A percentile compares a stretch with the other conserved stretches of the same genome.
These are phyloP conservation scores for Pyrenophora teres DNA, from an alignment of 2,329 filamentous ascomycete genomes.

Conservation along the genomic window DNA sequence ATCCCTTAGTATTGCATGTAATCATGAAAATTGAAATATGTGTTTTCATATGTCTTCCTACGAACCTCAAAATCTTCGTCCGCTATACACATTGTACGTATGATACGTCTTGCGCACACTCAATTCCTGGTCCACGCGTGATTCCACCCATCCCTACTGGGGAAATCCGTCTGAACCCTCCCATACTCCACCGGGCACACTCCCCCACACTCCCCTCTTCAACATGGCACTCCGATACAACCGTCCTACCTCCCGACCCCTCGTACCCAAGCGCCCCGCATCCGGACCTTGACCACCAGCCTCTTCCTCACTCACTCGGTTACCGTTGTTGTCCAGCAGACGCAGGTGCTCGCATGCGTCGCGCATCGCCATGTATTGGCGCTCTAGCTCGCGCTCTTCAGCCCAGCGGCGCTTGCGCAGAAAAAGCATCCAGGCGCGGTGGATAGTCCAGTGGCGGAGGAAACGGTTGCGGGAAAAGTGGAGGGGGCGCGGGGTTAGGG, in stretches of 20 bases:
- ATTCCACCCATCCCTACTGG: conserved; percentile 82
- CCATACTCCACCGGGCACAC: conserved; percentile 94
- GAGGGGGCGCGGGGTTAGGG: conserved; percentile 73
- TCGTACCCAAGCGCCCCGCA: conserved; percentile 29
- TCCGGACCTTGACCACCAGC: conserved; percentile 60
- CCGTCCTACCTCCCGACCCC: conserved; percentile 64
- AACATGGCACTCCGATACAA: conserved; percentile 87
- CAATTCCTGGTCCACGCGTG: conserved; percentile 77
- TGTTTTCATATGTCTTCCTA: not conserved
- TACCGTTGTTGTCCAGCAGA: conserved; percentile 53
- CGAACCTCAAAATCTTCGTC: too few species aligned
- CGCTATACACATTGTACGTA: conserved; percentile 13
- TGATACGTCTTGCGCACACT: conserved; percentile 3
- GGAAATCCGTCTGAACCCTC: conserved; percentile 80
- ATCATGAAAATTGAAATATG: too few species aligned
- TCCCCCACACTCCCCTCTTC: conserved; percentile 85
- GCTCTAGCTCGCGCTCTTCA: conserved; percentile 72
- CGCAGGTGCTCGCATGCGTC: conserved; percentile 83
- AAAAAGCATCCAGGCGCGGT: conserved; percentile 89
- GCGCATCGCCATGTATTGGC: conserved; percentile 81
- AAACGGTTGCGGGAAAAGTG: conserved; percentile 85
- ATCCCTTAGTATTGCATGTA: not conserved
- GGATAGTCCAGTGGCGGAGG: conserved; percentile 98
- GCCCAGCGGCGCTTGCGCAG: conserved; percentile 69
- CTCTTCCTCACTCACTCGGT: conserved; percentile 50